A percentile compares a stretch with the other conserved stretches of the same genome.
These are phyloP conservation scores for Aureobasidium vineae DNA, from an alignment of 2,329 filamentous ascomycete species.

Conservation along the genomic window DNA sequence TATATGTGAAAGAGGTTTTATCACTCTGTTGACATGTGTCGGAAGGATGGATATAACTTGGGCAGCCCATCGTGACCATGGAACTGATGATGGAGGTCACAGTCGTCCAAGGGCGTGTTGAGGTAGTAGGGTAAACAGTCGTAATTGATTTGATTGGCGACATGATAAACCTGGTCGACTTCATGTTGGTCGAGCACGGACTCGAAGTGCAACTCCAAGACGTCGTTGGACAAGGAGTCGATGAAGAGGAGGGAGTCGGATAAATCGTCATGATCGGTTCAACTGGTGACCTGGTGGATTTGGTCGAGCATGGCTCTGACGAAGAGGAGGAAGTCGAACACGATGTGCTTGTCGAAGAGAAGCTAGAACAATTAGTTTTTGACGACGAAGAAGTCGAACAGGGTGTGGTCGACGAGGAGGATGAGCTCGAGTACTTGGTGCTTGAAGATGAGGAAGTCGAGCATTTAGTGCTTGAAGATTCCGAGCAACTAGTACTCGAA, in stretches of 20 bases:
- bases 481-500: background rate
- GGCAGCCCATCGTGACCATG: slow-evolving; percentile 2
- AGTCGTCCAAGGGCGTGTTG: slow-evolving; percentile 1
- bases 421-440: background rate
- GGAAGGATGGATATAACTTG: background rate
- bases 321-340: slow-evolving; percentile 2
- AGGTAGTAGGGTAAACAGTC: background rate
- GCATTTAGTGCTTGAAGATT: background rate
- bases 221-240: slow-evolving; percentile 1
- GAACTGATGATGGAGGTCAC: background rate
- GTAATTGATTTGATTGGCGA: background rate
- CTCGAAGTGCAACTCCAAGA: background rate
- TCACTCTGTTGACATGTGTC: slow-evolving; percentile 5
- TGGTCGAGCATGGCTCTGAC: background rate
- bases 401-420: background rate
- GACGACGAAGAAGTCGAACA: background rate
- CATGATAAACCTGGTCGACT: background rate
- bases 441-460: background rate
- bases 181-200: background rate
- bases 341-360: background rate
- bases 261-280: background rate
- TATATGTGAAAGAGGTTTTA: background rate
- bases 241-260: background rate
- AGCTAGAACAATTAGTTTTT: background rate
- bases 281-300: background rate